Percentiles rank a stretch among this genome's conserved stretches.
phyloP scores from a whole-genome alignment of 106 monocot species.

The Dendrobium nobile region DNA sequence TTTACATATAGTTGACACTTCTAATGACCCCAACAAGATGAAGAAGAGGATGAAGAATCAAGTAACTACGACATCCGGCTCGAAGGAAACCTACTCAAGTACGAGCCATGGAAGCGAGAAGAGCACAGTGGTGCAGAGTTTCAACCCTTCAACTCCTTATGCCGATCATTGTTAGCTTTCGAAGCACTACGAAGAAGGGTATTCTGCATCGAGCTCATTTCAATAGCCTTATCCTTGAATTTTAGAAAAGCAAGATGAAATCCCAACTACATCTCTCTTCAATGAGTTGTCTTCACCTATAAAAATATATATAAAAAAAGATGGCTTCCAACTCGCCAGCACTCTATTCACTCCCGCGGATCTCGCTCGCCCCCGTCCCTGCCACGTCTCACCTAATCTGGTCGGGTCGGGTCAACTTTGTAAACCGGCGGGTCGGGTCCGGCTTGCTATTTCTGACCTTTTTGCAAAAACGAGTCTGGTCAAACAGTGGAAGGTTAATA shows the following conservation, averaged over 20 bases:
- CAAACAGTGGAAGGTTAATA: too few species aligned
- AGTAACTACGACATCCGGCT: conserved; percentile 9
- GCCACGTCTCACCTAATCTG: too few species aligned
- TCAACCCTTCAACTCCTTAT: conserved; percentile 44
- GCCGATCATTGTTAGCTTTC: conserved; percentile 18
- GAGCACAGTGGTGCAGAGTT: conserved; percentile 33
- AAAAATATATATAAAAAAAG: neutral
- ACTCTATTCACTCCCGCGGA: neutral
- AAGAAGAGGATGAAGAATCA: conserved; percentile 3
- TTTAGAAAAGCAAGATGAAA: neutral
- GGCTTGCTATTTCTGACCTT: too few species aligned
- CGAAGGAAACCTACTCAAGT: conserved; percentile 32
- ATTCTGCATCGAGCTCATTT: conserved; percentile 56
- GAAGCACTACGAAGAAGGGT: conserved; percentile 43
- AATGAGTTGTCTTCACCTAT: neutral
- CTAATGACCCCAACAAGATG: conserved; percentile 13
- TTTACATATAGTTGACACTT: conserved; percentile 38
- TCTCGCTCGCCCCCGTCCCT: too few species aligned
- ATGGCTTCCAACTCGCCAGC: neutral
- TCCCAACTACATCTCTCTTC: neutral
- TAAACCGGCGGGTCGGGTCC: too few species aligned
- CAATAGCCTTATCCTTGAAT: conserved; percentile 24
- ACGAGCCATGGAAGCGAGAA: conserved; percentile 33
- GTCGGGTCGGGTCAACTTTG: too few species aligned
- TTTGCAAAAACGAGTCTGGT: too few species aligned